Evolutionary conservation across 768 basidiomycete species (phyloP).

Genomic region (Gymnopilus junonius): DNA sequence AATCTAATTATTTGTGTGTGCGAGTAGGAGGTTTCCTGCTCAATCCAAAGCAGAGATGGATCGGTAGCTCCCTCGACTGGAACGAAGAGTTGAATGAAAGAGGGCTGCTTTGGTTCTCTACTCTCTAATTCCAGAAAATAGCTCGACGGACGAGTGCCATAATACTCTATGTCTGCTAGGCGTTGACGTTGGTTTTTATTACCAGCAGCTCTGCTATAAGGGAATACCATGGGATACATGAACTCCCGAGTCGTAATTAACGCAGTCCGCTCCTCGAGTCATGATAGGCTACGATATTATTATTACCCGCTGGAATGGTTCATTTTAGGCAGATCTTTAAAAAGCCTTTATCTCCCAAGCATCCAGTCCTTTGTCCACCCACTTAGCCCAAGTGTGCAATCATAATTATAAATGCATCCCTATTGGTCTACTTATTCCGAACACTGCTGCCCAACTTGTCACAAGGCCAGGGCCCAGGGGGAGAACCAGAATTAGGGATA

Average conservation of each 20-base stretch:
- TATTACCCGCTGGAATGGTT: not conserved
- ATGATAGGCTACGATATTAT: no score
- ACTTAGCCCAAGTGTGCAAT: not conserved
- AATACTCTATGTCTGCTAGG: no score
- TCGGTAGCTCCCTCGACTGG: not conserved
- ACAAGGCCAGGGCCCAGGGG: no score
- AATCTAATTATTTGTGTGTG: not conserved
- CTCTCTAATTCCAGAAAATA: not conserved
- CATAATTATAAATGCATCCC: not conserved
- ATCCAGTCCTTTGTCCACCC: not conserved
- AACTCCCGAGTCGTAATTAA: no score
- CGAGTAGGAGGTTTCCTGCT: not conserved
- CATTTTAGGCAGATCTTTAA: not conserved
- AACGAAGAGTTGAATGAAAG: not conserved
- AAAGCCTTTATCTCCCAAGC: not conserved
- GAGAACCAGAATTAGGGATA: not conserved
- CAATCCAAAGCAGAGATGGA: not conserved
- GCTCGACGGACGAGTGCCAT: no score
- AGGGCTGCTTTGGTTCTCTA: not conserved
- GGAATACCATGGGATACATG: no score
- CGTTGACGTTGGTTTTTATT: no score
- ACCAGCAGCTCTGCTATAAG: no score
- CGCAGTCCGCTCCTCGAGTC: no score
- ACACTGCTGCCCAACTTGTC: not conserved
- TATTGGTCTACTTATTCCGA: not conserved